Evolutionary conservation across 768 basidiomycete genomes (phyloP).

Genomic region (Dictyophora rubrovolvata): DNA sequence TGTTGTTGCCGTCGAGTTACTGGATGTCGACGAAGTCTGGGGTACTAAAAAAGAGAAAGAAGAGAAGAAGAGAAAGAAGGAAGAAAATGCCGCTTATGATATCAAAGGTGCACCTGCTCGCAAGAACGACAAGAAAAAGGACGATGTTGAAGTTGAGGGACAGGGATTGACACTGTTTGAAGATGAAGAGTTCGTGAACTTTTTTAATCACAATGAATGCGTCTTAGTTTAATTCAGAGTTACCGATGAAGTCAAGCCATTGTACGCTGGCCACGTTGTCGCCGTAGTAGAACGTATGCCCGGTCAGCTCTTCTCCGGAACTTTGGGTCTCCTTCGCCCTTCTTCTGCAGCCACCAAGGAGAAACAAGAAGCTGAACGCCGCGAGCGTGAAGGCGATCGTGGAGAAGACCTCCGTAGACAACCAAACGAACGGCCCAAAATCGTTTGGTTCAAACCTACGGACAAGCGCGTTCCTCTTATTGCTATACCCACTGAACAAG

Average conservation of each 20-base stretch:
- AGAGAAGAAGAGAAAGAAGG: slow-evolving; percentile 99
- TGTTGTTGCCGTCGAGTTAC: slow-evolving; percentile 93
- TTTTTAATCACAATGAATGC: slow-evolving; percentile 5
- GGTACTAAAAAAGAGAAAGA: slow-evolving; percentile 99
- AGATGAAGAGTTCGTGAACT: slow-evolving; percentile 73
- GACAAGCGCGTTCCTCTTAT: slow-evolving; percentile 98
- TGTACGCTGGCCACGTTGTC: slow-evolving; percentile 97
- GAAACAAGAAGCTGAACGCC: slow-evolving; percentile 95
- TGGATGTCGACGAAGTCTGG: slow-evolving; percentile 98
- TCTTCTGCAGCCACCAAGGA: slow-evolving; percentile 97
- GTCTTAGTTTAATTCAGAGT: slow-evolving; percentile 42
- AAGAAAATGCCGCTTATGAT: slow-evolving; percentile 96
- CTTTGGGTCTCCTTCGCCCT: slow-evolving; percentile 87
- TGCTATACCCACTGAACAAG: slow-evolving; percentile 98
- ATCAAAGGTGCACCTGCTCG: slow-evolving; percentile 60
- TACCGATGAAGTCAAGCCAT: slow-evolving; percentile 95
- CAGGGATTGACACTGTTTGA: slow-evolving; percentile 95
- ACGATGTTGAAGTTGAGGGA: slow-evolving; percentile 98
- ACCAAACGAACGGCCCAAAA: slow-evolving; percentile 88
- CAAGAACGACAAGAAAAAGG: slow-evolving; percentile 99
- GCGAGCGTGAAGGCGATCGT: slow-evolving; percentile 91
- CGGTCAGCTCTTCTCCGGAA: slow-evolving; percentile 96
- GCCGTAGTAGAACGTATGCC: slow-evolving; percentile 99
- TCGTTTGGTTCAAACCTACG: slow-evolving; percentile 99
- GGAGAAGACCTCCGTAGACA: slow-evolving; percentile 72